Evolutionary conservation across 768 basidiomycete genomes (phyloP), one percentile per base, ranked within the genome.

Genomic region (Tricholoma bakamatsutake): DNA sequence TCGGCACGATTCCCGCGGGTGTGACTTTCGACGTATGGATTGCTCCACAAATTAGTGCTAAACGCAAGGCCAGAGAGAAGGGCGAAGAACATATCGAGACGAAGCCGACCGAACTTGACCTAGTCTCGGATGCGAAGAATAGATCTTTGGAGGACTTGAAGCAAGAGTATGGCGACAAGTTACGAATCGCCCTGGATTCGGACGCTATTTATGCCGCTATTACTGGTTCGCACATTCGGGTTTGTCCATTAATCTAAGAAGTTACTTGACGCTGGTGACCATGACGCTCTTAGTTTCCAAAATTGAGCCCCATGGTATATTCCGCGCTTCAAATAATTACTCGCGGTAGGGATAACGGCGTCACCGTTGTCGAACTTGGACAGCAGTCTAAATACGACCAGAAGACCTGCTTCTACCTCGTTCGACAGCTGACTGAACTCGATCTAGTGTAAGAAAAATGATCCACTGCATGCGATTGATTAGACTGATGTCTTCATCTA

Each of bases 341-440:
- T n/a, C 80, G 89, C 35, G 89, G 87, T 2, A 74, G 92, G 57
- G 87, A 89, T 56, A 72, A 79, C 17, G 93, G 93, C 10, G 79
- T 90, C 13, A 87, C 89, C 6, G 85, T 89, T 46, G 82, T 93
- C 11, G 81, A 88, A 31, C 76, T 96, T 12, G 88, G 89, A 24
- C 82, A 83, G 61, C 77, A 81, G 63, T 86, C 92, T 9, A 82
- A 81, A 49, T 93, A 95, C 63, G 92, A 93, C 65, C 90, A 90
- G 66, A 94, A 93, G 69, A 88, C 89, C 1, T 90, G 90, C 59
- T 91, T 90, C 67, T 94, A 95, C 69, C 81, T 93, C 56, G 81
- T 92, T 55, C 82, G 84, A 60, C 84, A 90, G 61, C 74, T 95
- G 15, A 76, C 85, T 2, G 83, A 86, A 51, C 74, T 95, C 52